A percentile compares a stretch with the other conserved stretches of the same genome.
Evolutionary conservation across 208 protist genomes (phyloP).

Genomic region (Leishmania tropica): DNA sequence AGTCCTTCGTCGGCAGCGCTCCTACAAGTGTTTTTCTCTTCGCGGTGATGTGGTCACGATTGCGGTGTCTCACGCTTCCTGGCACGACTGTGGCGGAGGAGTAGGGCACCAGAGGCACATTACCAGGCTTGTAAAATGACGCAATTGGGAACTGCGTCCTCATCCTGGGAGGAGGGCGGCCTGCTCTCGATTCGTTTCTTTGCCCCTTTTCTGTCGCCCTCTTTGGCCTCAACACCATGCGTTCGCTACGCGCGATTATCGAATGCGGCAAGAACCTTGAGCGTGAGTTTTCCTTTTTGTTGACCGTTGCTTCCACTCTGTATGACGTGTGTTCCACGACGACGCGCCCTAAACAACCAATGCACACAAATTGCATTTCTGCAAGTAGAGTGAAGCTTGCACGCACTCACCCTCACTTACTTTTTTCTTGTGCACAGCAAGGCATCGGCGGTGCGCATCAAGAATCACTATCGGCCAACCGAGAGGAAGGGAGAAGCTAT

Average conservation of each 20-base stretch:
- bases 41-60: not conserved
- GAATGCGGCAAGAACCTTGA: not conserved
- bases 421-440: not conserved
- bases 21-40: not conserved
- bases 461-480: not conserved
- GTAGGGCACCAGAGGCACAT: not conserved
- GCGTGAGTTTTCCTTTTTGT: not conserved
- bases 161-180: not conserved
- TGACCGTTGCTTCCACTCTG: constrained; percentile 1
- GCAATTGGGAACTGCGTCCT: not conserved
- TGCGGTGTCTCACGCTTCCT: not conserved
- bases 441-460: not conserved
- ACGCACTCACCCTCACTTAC: not conserved
- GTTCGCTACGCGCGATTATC: not conserved
- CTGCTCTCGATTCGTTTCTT: not conserved
- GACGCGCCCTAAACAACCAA: not conserved
- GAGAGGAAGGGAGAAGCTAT: not conserved
- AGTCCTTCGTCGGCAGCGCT: not conserved
- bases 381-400: not conserved
- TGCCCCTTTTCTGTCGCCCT: not conserved
- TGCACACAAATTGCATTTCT: not conserved
- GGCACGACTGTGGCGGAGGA: not conserved
- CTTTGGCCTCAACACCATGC: not conserved
- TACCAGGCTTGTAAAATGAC: not conserved
- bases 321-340: not conserved